Base-by-base conservation (phyloP, 768 basidiomycete species). In the Kwoniella sp. region DNA sequence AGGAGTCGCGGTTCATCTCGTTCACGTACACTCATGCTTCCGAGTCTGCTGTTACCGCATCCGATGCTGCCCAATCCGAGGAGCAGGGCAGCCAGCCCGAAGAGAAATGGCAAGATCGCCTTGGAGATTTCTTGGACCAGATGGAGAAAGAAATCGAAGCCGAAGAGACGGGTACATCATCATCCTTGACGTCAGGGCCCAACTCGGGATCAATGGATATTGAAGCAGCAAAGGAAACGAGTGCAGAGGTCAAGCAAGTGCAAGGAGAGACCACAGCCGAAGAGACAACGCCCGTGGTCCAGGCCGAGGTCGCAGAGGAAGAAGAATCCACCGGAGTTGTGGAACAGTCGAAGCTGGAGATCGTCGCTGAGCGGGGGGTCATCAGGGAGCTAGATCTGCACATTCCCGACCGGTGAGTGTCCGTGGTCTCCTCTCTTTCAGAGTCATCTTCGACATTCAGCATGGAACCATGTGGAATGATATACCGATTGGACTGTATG, bases 341-440 rank as follows among this genome's bases (percentile, higher is more conserved):
- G 30, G 15, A 3, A 3, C 11, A 45, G 41, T 4, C 5, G 15
- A 17, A 45, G 41, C 20, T 45, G 41, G 58, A 12, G 8, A 45
- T 65, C 26, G 28, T 54, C 12, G 63, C 63, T 29, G 63, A 53
- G 8, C 31, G 47, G n/a, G 63, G 63, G 15, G 26, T 47, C 1
- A 28, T 65, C 1, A 58, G 30, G 28, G 63, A 65, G 30, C 26
- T 58, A 5, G 57, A 65, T 23, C 2, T 65, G 3, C 58, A 52
- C 20, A 54, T 65, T 9, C 63, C 63, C 30, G 63, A 58, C 54
- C 47, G 63, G 63, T 59, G 37, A 65, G 63, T 53, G 12, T 53
- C 45, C 47, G 11, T n/a, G n/a, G n/a, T n/a, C n/a, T n/a, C n/a
- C n/a, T n/a, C n/a, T n/a, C n/a, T n/a, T n/a, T n/a, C n/a, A n/a